These are phyloP conservation scores for Spergularia azorica DNA, from an alignment of 179 eudicot genomes.

Conservation along the genomic window DNA sequence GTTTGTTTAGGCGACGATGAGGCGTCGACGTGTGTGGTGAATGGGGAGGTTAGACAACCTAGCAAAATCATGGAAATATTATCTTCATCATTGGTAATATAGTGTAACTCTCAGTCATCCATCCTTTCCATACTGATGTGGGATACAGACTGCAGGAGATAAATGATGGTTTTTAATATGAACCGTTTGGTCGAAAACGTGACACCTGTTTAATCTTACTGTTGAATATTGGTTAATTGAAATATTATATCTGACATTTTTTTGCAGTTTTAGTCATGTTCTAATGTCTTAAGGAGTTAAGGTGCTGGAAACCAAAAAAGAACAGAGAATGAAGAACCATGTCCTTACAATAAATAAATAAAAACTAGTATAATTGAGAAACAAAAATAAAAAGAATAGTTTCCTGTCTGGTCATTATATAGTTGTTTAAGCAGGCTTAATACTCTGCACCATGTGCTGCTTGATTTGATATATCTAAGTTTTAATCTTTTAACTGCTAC, in stretches of 20 bases:
- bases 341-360: neutral
- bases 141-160: neutral
- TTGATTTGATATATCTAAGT: conserved; percentile 9
- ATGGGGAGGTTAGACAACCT: conserved; percentile 17
- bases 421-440: neutral
- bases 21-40: conserved; percentile 18
- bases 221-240: neutral
- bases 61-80: conserved; percentile 12
- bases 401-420: conserved; percentile 6
- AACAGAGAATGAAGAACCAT: neutral
- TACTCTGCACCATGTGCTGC: conserved; percentile 17
- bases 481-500: conserved; percentile 4
- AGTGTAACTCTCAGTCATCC: neutral
- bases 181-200: neutral
- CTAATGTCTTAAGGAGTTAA: neutral
- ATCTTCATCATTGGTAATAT: neutral
- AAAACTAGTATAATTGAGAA: neutral
- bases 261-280: conserved; percentile 8
- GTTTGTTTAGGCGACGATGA: neutral
- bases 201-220: conserved; percentile 7
- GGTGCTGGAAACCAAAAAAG: conserved; percentile 1
- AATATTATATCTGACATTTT: neutral
- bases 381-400: neutral
- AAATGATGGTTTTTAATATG: neutral
- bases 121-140: conserved; percentile 8